phyloP scores from a whole-genome alignment of 2,329 filamentous ascomycete genomes.

The Whalleya microplaca region DNA sequence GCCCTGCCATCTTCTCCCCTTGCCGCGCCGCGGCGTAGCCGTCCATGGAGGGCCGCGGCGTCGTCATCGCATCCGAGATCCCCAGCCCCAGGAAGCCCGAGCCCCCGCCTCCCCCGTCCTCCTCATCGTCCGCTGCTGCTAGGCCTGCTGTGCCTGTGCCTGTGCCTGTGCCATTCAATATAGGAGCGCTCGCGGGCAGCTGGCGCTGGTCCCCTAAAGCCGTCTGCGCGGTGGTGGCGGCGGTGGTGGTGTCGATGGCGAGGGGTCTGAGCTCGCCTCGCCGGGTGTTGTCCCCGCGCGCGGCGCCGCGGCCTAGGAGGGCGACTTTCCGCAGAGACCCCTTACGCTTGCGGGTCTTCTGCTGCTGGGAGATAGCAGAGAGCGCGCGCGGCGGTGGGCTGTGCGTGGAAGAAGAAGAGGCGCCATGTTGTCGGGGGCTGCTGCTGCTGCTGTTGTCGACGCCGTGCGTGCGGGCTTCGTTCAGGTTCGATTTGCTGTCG shows the following conservation, averaged over 20 bases:
- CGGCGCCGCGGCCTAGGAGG: constrained; percentile 74
- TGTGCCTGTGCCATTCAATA: constrained; percentile 12
- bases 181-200: constrained; percentile 26
- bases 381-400: constrained; percentile 35
- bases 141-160: no score
- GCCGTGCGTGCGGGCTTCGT: constrained; percentile 20
- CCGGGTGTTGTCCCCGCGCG: no score
- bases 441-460: no score
- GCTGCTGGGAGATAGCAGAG: constrained; percentile 43
- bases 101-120: constrained; percentile 28
- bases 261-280: constrained; percentile 55
- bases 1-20: no score
- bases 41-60: constrained; percentile 51
- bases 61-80: constrained; percentile 50
- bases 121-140: background rate
- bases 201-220: no score
- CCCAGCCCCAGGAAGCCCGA: constrained; percentile 46
- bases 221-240: no score
- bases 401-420: no score
- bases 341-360: constrained; percentile 70
- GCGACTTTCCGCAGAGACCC: constrained; percentile 89
- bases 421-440: no score
- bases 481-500: constrained; percentile 34
- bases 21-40: no score
- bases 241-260: constrained; percentile 43